phyloP scores from a whole-genome alignment of 768 basidiomycete species.

The Infundibulicybe gibba region DNA sequence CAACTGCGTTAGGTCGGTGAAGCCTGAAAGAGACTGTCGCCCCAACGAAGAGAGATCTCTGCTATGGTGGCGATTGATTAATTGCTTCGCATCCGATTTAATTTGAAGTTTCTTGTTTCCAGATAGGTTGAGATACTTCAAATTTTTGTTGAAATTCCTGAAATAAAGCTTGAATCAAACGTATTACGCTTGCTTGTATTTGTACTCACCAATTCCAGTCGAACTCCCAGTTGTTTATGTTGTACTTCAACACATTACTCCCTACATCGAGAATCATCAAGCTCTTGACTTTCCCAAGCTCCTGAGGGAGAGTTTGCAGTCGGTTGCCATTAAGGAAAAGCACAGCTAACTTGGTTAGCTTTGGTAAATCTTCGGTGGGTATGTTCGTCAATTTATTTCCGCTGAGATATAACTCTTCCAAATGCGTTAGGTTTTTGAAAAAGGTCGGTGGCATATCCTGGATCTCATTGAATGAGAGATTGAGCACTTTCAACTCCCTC shows the following conservation, averaged over 20 bases:
- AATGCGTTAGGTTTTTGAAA: conserved; percentile 60
- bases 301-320: conserved; percentile 88
- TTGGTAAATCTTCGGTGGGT: conserved; percentile 84
- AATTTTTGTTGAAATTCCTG: conserved; percentile 95
- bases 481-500: conserved; percentile 76
- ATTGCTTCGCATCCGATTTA: conserved; percentile 61
- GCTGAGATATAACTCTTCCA: conserved; percentile 89
- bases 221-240: conserved; percentile 97
- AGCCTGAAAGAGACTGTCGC: conserved; percentile 65
- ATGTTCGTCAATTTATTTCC: conserved; percentile 92
- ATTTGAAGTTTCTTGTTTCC: conserved; percentile 97
- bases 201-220: conserved; percentile 94
- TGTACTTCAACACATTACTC: conserved; percentile 92
- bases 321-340: conserved; percentile 94
- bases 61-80: conserved; percentile 21
- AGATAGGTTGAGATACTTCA: conserved; percentile 93
- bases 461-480: conserved; percentile 93
- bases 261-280: conserved; percentile 88
- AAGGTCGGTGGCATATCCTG: conserved; percentile 81
- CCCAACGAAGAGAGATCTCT: conserved; percentile 14
- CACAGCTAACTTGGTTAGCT: conserved; percentile 61
- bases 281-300: conserved; percentile 77
- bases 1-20: conserved; percentile 80
- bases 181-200: background rate
- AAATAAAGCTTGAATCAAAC: background rate